These are phyloP conservation scores for Neurospora sp. DNA, from an alignment of 495 filamentous ascomycete species.

Conservation along the genomic window DNA sequence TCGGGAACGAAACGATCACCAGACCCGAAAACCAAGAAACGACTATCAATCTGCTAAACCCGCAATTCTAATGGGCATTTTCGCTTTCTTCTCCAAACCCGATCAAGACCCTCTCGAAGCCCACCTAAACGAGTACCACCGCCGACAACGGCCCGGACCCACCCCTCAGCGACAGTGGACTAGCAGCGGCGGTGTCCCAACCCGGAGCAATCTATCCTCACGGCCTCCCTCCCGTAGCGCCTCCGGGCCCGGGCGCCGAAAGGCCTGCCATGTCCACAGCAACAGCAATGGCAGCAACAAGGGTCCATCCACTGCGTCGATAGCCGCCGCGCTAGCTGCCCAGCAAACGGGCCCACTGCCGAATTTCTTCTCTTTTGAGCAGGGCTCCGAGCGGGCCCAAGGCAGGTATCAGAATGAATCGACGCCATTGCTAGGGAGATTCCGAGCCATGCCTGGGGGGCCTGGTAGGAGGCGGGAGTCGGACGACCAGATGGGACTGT, in stretches of 20 bases:
- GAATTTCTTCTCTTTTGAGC: conserved; percentile 53
- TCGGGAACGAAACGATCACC: background rate
- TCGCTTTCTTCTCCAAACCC: background rate
- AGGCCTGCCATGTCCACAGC: background rate
- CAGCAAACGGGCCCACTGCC: conserved; percentile 29
- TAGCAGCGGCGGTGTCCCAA: background rate
- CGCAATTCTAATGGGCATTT: background rate
- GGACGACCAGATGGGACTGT: conserved; percentile 14
- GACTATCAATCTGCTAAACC: background rate
- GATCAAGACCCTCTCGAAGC: background rate
- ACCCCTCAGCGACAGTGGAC: background rate
- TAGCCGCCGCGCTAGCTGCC: background rate
- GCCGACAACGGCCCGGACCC: background rate
- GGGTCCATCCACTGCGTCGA: background rate
- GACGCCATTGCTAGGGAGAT: conserved; percentile 48
- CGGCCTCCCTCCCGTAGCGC: background rate
- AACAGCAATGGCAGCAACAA: background rate
- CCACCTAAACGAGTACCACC: background rate
- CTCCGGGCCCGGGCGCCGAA: background rate
- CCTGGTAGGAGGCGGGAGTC: background rate
- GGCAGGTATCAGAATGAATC: conserved; percentile 26
- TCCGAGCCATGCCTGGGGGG: conserved; percentile 41
- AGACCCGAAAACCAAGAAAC: background rate
- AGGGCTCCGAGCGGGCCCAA: conserved; percentile 41
- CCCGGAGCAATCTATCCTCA: background rate